Base-by-base conservation (phyloP, 805 yeast species). In the Zygosaccharomyces lentus region DNA sequence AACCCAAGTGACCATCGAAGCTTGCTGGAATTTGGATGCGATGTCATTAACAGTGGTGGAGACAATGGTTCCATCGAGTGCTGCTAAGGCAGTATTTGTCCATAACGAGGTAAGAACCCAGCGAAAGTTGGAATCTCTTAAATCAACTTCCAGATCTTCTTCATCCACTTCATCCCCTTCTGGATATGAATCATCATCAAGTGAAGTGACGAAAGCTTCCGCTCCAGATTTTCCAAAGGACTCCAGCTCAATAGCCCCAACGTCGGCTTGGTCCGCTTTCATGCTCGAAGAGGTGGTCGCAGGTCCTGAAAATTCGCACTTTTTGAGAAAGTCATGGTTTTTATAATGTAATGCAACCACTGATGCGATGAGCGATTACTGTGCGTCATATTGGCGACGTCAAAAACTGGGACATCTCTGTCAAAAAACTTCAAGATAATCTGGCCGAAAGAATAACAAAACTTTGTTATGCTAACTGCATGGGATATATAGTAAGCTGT, bases 1-100 rank as follows among this genome's bases (percentile, higher is more conserved):
- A 2, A 84, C 82, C 90, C 91, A 84, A 3, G 80, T 66, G 4
- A 78, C 66, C 45, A 72, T 57, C 16, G 73, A 70, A 29, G 80
- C 68, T 37, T 76, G 78, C 37, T 77, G 63, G 59, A 82, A 71
- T 21, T 79, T 80, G 5, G 81, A 72, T 13, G 85, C 84, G 36
- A 82, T 81, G 27, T 74, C 71, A 35, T 77, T 73, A 59, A 81
- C 66, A 10, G 81, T 71, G 3, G 83, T 77, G 4, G 85, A 72
- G 3, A 81, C 82, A 19, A 79, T 73, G 0, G 86, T 79, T 15
- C 80, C 72, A 56, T 81, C 87, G 9, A 81, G 59, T 0, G 81
- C 79, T 0, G 80, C 72, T 3, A 82, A 62, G 53, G 81, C 72
- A 10, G 74, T 64, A 8, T 75, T 74, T 9, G 68, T 54, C 73